Conservation (phyloP, 129 eudicot species). For the Artemisia argyi region DNA sequence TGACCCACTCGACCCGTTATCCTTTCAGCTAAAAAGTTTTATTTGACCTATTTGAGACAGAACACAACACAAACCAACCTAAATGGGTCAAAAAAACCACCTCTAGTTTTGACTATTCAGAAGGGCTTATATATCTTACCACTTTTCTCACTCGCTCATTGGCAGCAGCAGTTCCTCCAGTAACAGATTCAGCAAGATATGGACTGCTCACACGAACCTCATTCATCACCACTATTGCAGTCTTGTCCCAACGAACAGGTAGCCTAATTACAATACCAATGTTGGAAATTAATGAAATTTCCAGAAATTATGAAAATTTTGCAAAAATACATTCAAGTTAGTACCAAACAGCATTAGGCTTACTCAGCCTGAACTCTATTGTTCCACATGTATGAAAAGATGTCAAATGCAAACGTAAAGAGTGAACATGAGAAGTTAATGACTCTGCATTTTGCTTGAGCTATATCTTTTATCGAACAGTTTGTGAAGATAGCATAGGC, state of each 20-base stretch:
- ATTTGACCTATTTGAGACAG: no score
- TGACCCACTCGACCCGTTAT: not conserved
- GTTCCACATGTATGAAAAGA: not conserved
- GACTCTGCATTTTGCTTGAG: no score
- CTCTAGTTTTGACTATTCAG: not conserved
- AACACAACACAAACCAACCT: not conserved
- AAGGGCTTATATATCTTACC: slow-evolving; percentile 47
- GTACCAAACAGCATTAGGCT: not conserved
- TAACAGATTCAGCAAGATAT: slow-evolving; percentile 89
- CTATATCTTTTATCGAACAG: no score
- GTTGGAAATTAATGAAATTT: slow-evolving; percentile 5
- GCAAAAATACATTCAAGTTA: not conserved
- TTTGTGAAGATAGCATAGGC: no score
- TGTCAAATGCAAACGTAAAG: not conserved
- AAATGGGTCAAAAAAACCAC: not conserved
- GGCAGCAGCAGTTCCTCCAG: slow-evolving; percentile 95
- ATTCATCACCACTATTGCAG: slow-evolving; percentile 88
- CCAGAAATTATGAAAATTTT: not conserved
- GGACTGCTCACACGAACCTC: slow-evolving; percentile 97
- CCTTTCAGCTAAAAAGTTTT: not conserved
- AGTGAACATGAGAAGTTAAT: no score
- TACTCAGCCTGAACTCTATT: not conserved
- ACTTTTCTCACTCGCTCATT: slow-evolving; percentile 98
- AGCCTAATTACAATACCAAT: slow-evolving; percentile 49
- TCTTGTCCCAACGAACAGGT: slow-evolving; percentile 98